Conservation (phyloP, 2,329 filamentous ascomycete genomes). For the Cadophora sp. region DNA sequence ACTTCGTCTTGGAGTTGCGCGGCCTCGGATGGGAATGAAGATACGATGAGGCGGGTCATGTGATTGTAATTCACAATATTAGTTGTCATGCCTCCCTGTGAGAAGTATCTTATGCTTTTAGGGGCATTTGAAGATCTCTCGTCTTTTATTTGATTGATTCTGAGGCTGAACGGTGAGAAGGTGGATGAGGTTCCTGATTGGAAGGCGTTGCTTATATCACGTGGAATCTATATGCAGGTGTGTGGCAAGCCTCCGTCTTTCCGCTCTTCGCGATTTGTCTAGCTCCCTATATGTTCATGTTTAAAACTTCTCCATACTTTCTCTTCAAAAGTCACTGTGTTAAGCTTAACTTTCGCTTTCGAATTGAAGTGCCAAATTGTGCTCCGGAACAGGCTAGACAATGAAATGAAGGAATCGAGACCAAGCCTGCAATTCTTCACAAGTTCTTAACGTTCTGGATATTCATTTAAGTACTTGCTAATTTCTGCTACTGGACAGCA, state of each 20-base stretch:
- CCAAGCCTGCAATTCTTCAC: too few species aligned
- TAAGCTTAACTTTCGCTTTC: too few species aligned
- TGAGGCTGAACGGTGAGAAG: slow-evolving; percentile 3
- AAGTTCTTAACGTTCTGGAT: too few species aligned
- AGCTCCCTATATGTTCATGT: background rate
- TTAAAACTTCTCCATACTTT: background rate
- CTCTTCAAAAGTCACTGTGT: too few species aligned
- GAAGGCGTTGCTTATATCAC: slow-evolving; percentile 12
- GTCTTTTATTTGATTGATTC: background rate
- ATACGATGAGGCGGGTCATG: background rate
- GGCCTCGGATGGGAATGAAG: background rate
- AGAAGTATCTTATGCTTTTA: background rate
- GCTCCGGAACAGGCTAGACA: too few species aligned
- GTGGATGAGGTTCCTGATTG: background rate
- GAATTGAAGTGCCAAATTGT: too few species aligned
- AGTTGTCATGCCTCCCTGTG: background rate
- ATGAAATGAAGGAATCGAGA: too few species aligned
- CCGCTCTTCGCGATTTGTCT: background rate
- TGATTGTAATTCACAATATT: background rate
- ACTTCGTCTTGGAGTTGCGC: background rate
- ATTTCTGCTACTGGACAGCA: too few species aligned
- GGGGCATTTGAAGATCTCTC: background rate
- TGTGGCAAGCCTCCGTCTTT: background rate
- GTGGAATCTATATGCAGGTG: background rate
- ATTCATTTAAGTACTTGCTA: too few species aligned